phyloP scores from a whole-genome alignment of 1,284 basidiomycete genomes.

The Golubevia pallescens region DNA sequence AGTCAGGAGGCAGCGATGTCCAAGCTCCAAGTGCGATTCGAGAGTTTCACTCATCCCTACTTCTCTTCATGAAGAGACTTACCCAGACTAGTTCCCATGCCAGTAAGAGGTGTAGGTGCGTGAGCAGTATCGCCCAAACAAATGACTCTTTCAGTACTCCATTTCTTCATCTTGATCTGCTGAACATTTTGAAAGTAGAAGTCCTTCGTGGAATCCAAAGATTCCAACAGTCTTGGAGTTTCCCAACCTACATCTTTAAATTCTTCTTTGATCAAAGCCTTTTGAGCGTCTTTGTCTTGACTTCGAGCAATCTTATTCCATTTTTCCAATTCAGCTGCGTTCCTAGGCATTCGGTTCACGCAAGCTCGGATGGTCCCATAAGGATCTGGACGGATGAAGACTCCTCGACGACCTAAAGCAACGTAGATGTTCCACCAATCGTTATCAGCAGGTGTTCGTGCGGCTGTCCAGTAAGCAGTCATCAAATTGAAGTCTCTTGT shows the following conservation, averaged over 20 bases:
- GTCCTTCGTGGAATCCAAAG: slow-evolving; percentile 15
- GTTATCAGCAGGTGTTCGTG: slow-evolving; percentile 11
- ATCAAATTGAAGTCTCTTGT: slow-evolving; percentile 15
- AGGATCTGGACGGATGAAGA: slow-evolving; percentile 24
- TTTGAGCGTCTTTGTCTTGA: slow-evolving; percentile 12
- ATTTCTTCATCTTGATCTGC: slow-evolving; percentile 24
- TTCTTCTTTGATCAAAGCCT: slow-evolving; percentile 15
- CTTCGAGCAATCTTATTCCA: slow-evolving; percentile 17
- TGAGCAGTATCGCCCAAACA: slow-evolving; percentile 33
- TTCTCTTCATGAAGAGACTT: too few species aligned
- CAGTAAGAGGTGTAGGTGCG: slow-evolving; percentile 28
- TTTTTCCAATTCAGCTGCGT: slow-evolving; percentile 3
- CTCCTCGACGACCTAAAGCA: slow-evolving; percentile 1
- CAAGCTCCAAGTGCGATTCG: too few species aligned
- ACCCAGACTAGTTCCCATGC: slow-evolving; percentile 20
- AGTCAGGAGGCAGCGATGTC: too few species aligned
- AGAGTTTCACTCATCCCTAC: too few species aligned
- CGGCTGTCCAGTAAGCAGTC: slow-evolving; percentile 19
- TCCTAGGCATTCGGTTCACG: slow-evolving; percentile 11
- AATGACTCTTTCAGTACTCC: slow-evolving; percentile 22
- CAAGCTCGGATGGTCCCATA: slow-evolving; percentile 20
- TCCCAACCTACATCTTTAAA: slow-evolving; percentile 19
- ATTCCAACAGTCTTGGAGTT: slow-evolving; percentile 13
- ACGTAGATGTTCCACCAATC: slow-evolving; percentile 20
- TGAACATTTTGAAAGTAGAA: slow-evolving; percentile 25